Base-by-base conservation (phyloP, 306 rosid genomes). In the Quercus berberidifolia region DNA sequence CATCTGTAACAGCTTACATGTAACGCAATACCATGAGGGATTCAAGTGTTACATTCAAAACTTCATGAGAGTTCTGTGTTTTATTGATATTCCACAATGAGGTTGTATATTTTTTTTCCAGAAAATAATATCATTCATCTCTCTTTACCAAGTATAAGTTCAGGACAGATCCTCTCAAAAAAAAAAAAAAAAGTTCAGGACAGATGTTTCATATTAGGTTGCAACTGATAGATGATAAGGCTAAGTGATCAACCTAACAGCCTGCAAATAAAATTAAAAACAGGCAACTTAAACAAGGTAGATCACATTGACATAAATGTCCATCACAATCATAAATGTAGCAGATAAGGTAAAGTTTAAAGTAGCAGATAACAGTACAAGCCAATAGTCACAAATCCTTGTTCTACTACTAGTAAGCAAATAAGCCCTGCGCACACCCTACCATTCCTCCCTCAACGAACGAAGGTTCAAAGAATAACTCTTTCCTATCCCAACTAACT, bases 381-480 rank as follows among this genome's bases (percentile, higher is more conserved):
- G 55, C 35, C 21, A 72, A 38, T 13, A 46, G 10, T 17, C 58
- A 33, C 72, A 67, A 67, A 30, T 58, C 59, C 38, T 12, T 55
- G 41, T 74, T 5, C 69, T 65, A 67, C 74, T 20, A 67, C 52
- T 31, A 26, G 43, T 19, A 69, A 65, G 25, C 38, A 63, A 33
- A 55, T 33, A 38, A 73, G 71, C 70, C 14, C 52, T 55, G 76
- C 13, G 43, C 23, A 52, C 1, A 15, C 19, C 35, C 43, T 51
- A 25, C 17, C 51, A 59, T 35, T 58, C 54, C 43, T 69, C 31
- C 35, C 1, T 58, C 28, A 15, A 8, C 21, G 18, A 73, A 73
- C 41, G 55, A 62, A 76, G 25, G 43, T 31, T 52, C 57, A 58
- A 19, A 78, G 67, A 64, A 55, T 77, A n/a, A 55, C 35, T 65